These are phyloP conservation scores for Solanum paucissectum DNA, from an alignment of 257 asterid species.

Conservation along the genomic window DNA sequence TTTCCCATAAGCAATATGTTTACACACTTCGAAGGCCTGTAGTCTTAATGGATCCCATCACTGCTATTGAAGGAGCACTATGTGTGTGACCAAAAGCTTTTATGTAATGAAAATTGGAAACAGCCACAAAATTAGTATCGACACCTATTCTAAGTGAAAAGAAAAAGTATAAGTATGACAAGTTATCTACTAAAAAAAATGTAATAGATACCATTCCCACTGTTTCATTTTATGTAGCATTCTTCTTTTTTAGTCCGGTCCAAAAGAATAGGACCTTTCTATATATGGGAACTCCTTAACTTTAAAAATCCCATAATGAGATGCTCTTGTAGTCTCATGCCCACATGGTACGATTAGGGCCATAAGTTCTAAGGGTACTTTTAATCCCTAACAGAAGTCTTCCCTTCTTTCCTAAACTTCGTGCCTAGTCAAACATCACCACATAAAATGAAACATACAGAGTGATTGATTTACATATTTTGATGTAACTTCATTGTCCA, in stretches of 20 bases:
- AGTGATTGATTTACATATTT: background rate
- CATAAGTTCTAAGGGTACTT: background rate
- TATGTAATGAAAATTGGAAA: background rate
- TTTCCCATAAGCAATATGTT: background rate
- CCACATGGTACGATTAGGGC: background rate
- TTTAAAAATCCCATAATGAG: background rate
- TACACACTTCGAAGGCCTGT: background rate
- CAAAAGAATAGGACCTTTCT: background rate
- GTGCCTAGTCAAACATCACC: background rate
- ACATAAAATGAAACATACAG: background rate
- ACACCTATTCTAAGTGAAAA: background rate
- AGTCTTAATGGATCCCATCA: background rate
- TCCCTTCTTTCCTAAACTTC: background rate
- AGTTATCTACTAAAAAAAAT: background rate
- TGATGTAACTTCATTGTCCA: background rate
- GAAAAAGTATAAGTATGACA: background rate
- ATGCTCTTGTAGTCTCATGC: background rate
- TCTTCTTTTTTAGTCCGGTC: background rate
- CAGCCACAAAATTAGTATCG: background rate
- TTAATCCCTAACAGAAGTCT: background rate
- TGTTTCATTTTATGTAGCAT: background rate
- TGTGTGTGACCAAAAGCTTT: background rate
- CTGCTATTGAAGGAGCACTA: background rate
- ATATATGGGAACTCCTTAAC: background rate
- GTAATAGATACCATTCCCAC: background rate